A percentile compares a stretch with the other conserved stretches of the same genome.
Conservation (phyloP, 495 filamentous ascomycete genomes). For the Daldinia decipiens region DNA sequence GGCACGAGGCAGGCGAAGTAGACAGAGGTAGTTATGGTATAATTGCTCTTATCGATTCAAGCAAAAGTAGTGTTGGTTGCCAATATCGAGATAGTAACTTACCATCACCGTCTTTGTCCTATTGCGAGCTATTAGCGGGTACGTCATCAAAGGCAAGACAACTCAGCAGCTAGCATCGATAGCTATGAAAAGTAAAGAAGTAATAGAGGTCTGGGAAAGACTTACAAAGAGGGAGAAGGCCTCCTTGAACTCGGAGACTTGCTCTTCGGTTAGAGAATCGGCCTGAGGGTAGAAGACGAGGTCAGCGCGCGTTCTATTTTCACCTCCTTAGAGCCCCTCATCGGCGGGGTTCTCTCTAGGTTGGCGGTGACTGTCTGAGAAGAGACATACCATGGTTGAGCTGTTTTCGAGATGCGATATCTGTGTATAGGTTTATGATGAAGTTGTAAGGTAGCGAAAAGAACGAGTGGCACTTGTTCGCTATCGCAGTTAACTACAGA, state of each 20-base stretch:
- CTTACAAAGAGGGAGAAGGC: constrained; percentile 99
- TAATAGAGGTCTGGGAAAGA: constrained; percentile 42
- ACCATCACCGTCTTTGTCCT: constrained; percentile 99
- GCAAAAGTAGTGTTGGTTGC: neutral
- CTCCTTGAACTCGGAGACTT: constrained; percentile 99
- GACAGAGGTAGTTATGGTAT: neutral
- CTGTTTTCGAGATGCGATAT: constrained; percentile 18
- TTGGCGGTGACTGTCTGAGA: constrained; percentile 32
- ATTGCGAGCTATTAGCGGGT: constrained; percentile 46
- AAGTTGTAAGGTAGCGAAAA: constrained; percentile 18
- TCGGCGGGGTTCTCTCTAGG: constrained; percentile 42
- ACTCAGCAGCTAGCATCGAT: neutral
- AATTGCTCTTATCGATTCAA: constrained; percentile 20
- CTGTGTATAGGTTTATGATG: constrained; percentile 6
- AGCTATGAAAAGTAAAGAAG: neutral
- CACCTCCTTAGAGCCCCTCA: constrained; percentile 35
- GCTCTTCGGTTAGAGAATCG: constrained; percentile 96
- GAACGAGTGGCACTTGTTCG: constrained; percentile 35
- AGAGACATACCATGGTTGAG: constrained; percentile 39
- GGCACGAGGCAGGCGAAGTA: constrained; percentile 1
- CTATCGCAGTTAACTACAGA: constrained; percentile 27
- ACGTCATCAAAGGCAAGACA: constrained; percentile 36
- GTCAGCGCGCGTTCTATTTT: constrained; percentile 46
- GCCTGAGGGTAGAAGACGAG: constrained; percentile 62
- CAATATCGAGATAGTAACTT: constrained; percentile 57